Conservation (phyloP, 805 yeast species). For the Candida sithepensis region DNA sequence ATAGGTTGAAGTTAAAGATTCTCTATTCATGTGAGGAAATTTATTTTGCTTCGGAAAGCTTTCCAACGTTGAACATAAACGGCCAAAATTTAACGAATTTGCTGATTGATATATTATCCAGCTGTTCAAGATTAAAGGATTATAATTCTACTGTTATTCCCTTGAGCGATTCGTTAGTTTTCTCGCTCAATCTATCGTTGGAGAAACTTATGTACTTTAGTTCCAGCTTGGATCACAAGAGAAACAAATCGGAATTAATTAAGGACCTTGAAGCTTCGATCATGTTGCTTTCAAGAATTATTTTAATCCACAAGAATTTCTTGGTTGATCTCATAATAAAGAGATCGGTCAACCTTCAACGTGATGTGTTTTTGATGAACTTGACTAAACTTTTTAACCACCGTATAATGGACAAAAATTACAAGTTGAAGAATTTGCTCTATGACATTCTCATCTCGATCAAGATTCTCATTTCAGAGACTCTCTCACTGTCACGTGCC, state of each 20-base stretch:
- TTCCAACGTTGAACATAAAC: conserved; percentile 30
- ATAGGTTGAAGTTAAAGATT: conserved; percentile 29
- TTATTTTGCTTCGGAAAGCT: conserved; percentile 37
- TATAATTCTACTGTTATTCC: conserved; percentile 14
- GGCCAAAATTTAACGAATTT: conserved; percentile 34
- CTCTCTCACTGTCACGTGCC: conserved; percentile 8
- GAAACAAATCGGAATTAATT: conserved; percentile 9
- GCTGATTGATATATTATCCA: conserved; percentile 43
- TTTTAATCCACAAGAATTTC: conserved; percentile 54
- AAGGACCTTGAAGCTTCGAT: conserved; percentile 33
- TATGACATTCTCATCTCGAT: conserved; percentile 58
- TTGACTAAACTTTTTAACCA: conserved; percentile 45
- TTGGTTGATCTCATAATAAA: conserved; percentile 44
- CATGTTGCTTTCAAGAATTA: conserved; percentile 47
- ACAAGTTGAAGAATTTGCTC: conserved; percentile 50
- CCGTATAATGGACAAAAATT: conserved; percentile 39
- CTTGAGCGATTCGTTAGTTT: conserved; percentile 37
- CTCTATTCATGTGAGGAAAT: conserved; percentile 37
- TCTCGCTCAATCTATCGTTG: conserved; percentile 37
- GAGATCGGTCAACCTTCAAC: conserved; percentile 36
- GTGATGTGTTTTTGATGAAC: conserved; percentile 45
- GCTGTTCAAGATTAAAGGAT: conserved; percentile 36
- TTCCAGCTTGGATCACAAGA: conserved; percentile 23
- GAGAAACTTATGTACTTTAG: conserved; percentile 36
- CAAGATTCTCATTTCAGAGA: conserved; percentile 36